Percentiles rank a stretch among this genome's conserved stretches.
Conservation (phyloP, 768 basidiomycete species). For the Boletus coccyginus region DNA sequence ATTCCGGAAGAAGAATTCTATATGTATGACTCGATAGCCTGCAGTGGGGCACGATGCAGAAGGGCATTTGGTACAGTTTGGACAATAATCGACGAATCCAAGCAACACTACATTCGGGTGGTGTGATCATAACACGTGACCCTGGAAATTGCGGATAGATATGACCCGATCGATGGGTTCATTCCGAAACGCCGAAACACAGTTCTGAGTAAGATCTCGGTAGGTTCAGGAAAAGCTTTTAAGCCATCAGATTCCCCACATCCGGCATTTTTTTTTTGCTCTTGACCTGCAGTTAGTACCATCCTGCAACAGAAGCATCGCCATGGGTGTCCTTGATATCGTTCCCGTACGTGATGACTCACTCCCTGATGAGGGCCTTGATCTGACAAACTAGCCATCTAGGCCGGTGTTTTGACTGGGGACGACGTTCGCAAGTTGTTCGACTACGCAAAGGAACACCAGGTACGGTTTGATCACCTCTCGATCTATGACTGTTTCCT, state of each 20-base stretch:
- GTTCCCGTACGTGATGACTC: conserved; percentile 62
- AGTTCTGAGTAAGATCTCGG: conserved; percentile 1
- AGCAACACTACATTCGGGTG: neutral
- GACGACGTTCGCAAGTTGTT: conserved; percentile 94
- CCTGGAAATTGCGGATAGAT: neutral
- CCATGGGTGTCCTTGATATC: conserved; percentile 80
- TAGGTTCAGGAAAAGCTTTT: conserved; percentile 8
- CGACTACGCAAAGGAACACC: conserved; percentile 85
- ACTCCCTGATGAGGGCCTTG: neutral
- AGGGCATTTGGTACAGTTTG: neutral
- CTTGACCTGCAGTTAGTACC: conserved; percentile 11
- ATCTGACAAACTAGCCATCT: conserved; percentile 5
- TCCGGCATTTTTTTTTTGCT: neutral
- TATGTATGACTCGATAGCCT: neutral
- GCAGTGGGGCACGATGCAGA: neutral
- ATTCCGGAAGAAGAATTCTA: neutral
- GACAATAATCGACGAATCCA: neutral
- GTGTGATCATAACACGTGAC: conserved; percentile 13
- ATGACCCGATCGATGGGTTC: conserved; percentile 1
- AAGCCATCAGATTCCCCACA: conserved; percentile 1
- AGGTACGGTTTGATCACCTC: conserved; percentile 47
- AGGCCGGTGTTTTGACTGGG: conserved; percentile 96
- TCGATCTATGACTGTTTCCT: neutral
- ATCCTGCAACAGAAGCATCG: conserved; percentile 8
- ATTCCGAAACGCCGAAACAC: neutral